phyloP scores from a whole-genome alignment of 345 rosid species.

The Lagerstroemia speciosa region DNA sequence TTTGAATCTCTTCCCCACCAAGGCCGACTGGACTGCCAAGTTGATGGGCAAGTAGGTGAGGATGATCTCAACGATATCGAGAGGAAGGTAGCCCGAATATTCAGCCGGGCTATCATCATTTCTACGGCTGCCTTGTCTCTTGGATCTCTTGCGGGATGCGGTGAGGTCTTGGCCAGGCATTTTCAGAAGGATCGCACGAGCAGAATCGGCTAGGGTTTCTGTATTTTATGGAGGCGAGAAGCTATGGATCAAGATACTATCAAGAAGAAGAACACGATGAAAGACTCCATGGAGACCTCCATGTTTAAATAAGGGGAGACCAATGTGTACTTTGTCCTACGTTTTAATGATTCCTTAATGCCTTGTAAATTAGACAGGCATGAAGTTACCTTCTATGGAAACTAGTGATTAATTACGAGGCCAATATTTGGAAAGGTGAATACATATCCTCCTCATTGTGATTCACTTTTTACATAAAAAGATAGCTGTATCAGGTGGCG shows the following conservation, averaged over 20 bases:
- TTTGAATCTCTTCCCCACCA: background rate
- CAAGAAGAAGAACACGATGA: background rate
- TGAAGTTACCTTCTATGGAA: background rate
- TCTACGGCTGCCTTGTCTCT: background rate
- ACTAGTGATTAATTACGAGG: background rate
- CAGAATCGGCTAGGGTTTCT: background rate
- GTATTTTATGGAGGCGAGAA: background rate
- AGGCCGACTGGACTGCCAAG: background rate
- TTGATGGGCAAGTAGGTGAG: constrained; percentile 4
- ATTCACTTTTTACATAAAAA: background rate
- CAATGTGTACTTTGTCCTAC: background rate
- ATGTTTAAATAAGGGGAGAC: background rate
- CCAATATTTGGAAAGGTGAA: background rate
- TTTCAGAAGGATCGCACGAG: background rate
- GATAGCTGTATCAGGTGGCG: background rate
- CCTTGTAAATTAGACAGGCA: background rate
- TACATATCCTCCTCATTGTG: background rate
- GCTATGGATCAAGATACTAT: background rate
- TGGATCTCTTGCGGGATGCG: background rate
- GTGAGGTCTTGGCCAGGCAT: background rate
- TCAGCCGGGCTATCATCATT: background rate
- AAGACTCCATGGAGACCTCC: background rate
- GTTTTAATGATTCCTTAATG: background rate
- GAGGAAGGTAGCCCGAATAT: background rate
- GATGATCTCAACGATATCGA: background rate